These are phyloP conservation scores for Nannochloris sp. DNA, from an alignment of 139 green algal species.

Conservation along the genomic window DNA sequence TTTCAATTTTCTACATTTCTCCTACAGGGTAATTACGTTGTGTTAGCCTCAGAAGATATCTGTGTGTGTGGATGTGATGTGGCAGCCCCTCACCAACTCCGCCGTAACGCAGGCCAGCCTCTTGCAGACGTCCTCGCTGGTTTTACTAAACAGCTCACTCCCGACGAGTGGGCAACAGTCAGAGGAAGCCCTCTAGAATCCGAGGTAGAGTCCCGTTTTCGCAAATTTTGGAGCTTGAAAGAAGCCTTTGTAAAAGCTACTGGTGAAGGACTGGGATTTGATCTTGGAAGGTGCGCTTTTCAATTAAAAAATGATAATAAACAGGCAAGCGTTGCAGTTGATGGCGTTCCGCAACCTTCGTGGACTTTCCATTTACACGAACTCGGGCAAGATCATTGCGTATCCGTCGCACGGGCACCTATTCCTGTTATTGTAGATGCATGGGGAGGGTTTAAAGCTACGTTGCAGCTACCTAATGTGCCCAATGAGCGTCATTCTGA, in stretches of 20 bases:
- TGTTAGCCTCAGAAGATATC: slow-evolving; percentile 58
- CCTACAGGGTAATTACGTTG: slow-evolving; percentile 66
- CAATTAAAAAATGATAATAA: slow-evolving; percentile 18
- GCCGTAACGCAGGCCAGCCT: background rate
- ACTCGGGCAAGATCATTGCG: slow-evolving; percentile 49
- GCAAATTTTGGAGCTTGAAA: slow-evolving; percentile 69
- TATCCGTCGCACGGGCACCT: slow-evolving; percentile 48
- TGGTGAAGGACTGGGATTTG: slow-evolving; percentile 67
- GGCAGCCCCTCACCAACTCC: slow-evolving; percentile 49
- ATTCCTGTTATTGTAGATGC: slow-evolving; percentile 43
- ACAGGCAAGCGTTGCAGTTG: slow-evolving; percentile 8
- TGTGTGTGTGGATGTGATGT: slow-evolving; percentile 74
- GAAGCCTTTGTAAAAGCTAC: slow-evolving; percentile 78
- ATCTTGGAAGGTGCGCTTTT: slow-evolving; percentile 50
- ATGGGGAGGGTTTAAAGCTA: slow-evolving; percentile 30
- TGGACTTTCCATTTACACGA: slow-evolving; percentile 46
- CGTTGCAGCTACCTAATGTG: slow-evolving; percentile 5
- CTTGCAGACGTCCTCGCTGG: slow-evolving; percentile 9
- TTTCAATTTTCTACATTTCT: no score
- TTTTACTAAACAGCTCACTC: slow-evolving; percentile 37
- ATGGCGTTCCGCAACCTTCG: slow-evolving; percentile 16
- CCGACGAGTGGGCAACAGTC: slow-evolving; percentile 38
- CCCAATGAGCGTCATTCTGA: background rate
- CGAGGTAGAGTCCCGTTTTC: slow-evolving; percentile 50
- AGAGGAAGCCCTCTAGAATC: background rate